Conservation (phyloP, 345 rosid species). For the Aurinia saxatilis region DNA sequence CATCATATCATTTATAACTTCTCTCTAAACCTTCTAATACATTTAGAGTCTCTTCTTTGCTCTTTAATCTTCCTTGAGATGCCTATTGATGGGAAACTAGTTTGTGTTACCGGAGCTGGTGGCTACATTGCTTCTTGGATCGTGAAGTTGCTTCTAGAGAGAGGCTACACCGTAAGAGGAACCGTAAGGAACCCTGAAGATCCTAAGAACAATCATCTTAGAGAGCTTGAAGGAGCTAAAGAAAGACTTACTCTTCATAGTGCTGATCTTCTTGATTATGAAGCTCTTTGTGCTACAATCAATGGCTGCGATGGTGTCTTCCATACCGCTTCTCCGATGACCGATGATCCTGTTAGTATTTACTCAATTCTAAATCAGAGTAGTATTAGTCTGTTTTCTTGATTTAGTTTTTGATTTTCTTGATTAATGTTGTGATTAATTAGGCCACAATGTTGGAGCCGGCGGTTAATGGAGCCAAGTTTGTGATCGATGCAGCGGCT, state of each 20-base stretch:
- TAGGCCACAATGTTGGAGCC: constrained; percentile 99
- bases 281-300: constrained; percentile 57
- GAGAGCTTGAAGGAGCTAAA: constrained; percentile 83
- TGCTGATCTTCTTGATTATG: constrained; percentile 79
- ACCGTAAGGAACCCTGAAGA: constrained; percentile 87
- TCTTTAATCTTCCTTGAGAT: constrained; percentile 18
- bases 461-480: constrained; percentile 78
- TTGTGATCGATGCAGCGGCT: constrained; percentile 73
- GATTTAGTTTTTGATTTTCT: neutral
- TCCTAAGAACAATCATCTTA: constrained; percentile 77
- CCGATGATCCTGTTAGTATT: constrained; percentile 86
- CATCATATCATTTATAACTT: neutral
- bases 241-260: constrained; percentile 70
- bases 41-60: constrained; percentile 1
- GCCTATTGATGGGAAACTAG: constrained; percentile 51
- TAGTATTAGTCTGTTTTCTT: neutral
- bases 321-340: constrained; percentile 94
- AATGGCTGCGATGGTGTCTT: constrained; percentile 88
- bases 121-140: constrained; percentile 99
- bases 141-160: constrained; percentile 72
- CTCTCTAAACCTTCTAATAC: constrained; percentile 8
- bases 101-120: constrained; percentile 97
- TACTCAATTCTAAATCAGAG: neutral
- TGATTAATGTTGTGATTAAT: neutral
- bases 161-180: constrained; percentile 78